Evolutionary conservation across 768 basidiomycete species (phyloP).

Genomic region (Termitomyces sp.): DNA sequence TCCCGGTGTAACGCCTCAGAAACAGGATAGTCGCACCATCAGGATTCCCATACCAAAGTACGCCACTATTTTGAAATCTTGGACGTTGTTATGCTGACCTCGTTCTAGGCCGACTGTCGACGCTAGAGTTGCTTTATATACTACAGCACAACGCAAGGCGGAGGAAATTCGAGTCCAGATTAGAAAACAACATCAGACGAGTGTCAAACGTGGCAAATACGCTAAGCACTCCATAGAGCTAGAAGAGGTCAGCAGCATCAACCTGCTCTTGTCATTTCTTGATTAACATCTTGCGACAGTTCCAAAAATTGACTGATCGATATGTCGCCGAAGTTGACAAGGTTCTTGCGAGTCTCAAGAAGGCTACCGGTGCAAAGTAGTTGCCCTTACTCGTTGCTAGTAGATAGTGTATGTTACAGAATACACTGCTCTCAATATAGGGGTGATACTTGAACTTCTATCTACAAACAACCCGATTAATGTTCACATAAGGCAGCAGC

Average conservation of each 20-base stretch:
- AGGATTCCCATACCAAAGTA: conserved; percentile 82
- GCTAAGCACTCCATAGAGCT: conserved; percentile 65
- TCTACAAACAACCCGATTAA: too few relatives aligned
- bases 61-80: conserved; percentile 6
- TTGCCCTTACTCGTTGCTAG: too few relatives aligned
- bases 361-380: conserved; percentile 39
- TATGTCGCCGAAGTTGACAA: conserved; percentile 66
- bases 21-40: conserved; percentile 65
- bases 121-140: conserved; percentile 53
- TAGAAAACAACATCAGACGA: conserved; percentile 64
- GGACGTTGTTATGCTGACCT: not conserved
- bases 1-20: conserved; percentile 69
- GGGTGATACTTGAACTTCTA: too few relatives aligned
- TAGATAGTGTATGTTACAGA: too few relatives aligned
- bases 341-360: conserved; percentile 60
- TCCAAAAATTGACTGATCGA: conserved; percentile 68
- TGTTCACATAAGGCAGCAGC: too few relatives aligned
- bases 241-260: conserved; percentile 52
- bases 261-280: not conserved
- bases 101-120: conserved; percentile 70
- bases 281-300: conserved; percentile 36
- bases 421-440: too few relatives aligned
- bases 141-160: conserved; percentile 56
- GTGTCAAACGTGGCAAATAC: conserved; percentile 67
- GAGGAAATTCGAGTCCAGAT: conserved; percentile 77